Evolutionary conservation across 495 filamentous ascomycete genomes (phyloP).

Genomic region (Rostrohypoxylon terebratum): DNA sequence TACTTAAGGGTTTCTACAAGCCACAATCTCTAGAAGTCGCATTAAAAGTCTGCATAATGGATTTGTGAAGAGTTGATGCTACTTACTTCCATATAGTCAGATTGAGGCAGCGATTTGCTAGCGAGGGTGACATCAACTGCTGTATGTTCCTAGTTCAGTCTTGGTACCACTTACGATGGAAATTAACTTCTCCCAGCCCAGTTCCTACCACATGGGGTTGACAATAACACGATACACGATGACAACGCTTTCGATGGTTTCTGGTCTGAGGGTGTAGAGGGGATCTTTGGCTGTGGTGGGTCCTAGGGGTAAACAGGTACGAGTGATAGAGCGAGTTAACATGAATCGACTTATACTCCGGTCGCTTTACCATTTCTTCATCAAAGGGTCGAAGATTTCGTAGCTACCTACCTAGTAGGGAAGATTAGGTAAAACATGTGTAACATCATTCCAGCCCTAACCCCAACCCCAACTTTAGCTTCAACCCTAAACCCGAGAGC

Average conservation of each 20-base stretch:
- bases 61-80: background rate
- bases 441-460: too few relatives aligned
- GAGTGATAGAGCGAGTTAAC: background rate
- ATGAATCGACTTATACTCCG: constrained; percentile 42
- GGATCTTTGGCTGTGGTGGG: constrained; percentile 57
- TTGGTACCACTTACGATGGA: constrained; percentile 70
- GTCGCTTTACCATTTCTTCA: constrained; percentile 42
- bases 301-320: constrained; percentile 44
- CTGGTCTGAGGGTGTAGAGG: constrained; percentile 64
- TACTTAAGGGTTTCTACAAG: constrained; percentile 84
- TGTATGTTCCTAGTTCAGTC: constrained; percentile 69
- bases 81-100: constrained; percentile 62
- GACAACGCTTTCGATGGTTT: constrained; percentile 77
- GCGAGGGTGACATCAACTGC: constrained; percentile 67
- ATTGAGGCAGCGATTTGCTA: constrained; percentile 43
- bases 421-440: too few relatives aligned
- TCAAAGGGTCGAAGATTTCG: constrained; percentile 66
- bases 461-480: too few relatives aligned
- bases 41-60: constrained; percentile 38
- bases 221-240: constrained; percentile 79
- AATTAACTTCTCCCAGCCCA: constrained; percentile 80
- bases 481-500: too few relatives aligned
- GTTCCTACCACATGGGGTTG: constrained; percentile 68
- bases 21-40: constrained; percentile 65
- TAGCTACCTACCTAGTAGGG: too few relatives aligned